These are phyloP conservation scores for Atkinsonella hypoxylon DNA, from an alignment of 2,329 filamentous ascomycete genomes.

Conservation along the genomic window DNA sequence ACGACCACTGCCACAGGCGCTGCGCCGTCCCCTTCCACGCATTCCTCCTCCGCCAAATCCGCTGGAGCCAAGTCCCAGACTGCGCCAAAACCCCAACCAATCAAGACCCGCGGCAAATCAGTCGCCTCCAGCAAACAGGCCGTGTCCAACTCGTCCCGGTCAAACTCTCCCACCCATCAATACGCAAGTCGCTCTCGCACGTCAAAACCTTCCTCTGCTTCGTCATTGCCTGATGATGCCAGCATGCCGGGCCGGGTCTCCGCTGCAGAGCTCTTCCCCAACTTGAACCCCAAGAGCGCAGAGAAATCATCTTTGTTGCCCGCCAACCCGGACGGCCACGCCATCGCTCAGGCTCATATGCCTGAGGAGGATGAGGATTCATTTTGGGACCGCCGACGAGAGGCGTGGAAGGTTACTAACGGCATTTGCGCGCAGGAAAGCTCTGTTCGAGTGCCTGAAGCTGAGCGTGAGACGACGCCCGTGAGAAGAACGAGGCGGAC, in stretches of 20 bases:
- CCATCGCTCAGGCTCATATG: constrained; percentile 15
- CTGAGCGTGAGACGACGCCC: constrained; percentile 19
- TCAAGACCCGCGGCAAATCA: constrained; percentile 24
- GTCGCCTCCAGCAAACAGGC: constrained; percentile 24
- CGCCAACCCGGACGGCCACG: constrained; percentile 6
- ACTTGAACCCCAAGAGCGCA: constrained; percentile 16
- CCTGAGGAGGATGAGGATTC: constrained; percentile 18
- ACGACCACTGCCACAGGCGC: background rate
- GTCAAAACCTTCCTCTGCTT: constrained; percentile 13
- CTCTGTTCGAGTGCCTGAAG: constrained; percentile 21
- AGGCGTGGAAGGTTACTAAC: constrained; percentile 29
- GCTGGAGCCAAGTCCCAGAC: constrained; percentile 20
- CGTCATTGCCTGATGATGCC: constrained; percentile 15
- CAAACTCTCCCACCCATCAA: constrained; percentile 20
- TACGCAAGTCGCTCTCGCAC: constrained; percentile 12
- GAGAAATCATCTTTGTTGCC: background rate
- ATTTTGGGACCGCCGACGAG: constrained; percentile 23
- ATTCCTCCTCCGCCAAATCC: constrained; percentile 1
- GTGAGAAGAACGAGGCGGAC: constrained; percentile 21
- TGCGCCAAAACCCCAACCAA: constrained; percentile 23
- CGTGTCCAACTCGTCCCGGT: constrained; percentile 25
- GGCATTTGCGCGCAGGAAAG: constrained; percentile 24
- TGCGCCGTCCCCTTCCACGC: background rate
- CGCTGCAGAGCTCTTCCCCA: constrained; percentile 21
- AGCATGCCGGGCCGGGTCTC: constrained; percentile 30